Evolutionary conservation across 805 yeast genomes (phyloP).

Genomic region (Ogataea glucozyma): DNA sequence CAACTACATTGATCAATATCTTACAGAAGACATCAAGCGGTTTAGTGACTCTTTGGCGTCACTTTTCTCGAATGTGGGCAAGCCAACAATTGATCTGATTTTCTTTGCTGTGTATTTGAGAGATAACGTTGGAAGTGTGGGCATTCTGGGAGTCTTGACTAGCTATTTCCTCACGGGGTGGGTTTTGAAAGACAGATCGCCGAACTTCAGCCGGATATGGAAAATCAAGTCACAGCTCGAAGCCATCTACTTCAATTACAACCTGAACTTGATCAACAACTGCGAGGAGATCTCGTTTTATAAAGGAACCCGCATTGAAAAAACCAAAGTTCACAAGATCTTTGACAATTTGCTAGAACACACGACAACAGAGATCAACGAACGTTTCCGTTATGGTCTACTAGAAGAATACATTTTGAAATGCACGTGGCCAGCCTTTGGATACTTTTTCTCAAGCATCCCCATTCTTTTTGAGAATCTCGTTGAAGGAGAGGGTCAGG

Average conservation of each 20-base stretch:
- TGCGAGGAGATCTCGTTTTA: conserved; percentile 94
- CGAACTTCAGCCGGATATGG: conserved; percentile 79
- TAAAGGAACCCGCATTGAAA: conserved; percentile 83
- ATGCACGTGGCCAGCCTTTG: conserved; percentile 93
- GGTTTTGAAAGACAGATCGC: conserved; percentile 70
- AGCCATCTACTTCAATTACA: conserved; percentile 86
- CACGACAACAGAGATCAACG: conserved; percentile 42
- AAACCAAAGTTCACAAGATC: conserved; percentile 57
- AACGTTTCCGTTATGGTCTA: conserved; percentile 68
- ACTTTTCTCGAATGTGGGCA: conserved; percentile 84
- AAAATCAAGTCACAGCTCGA: conserved; percentile 75
- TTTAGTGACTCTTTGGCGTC: conserved; percentile 82
- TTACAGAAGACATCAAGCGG: conserved; percentile 79
- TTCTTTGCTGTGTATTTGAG: conserved; percentile 82
- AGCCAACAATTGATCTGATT: conserved; percentile 83
- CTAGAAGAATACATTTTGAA: conserved; percentile 85
- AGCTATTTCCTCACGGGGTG: conserved; percentile 82
- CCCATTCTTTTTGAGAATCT: conserved; percentile 68
- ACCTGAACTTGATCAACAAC: conserved; percentile 79
- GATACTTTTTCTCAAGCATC: conserved; percentile 86
- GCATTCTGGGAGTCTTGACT: conserved; percentile 75
- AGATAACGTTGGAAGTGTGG: conserved; percentile 84
- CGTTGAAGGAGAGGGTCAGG: conserved; percentile 42
- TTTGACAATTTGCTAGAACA: conserved; percentile 52
- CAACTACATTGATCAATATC: conserved; percentile 81